These are phyloP conservation scores for Liriodendron chinense DNA, from an alignment of 164 flowering plant species.

Conservation along the genomic window DNA sequence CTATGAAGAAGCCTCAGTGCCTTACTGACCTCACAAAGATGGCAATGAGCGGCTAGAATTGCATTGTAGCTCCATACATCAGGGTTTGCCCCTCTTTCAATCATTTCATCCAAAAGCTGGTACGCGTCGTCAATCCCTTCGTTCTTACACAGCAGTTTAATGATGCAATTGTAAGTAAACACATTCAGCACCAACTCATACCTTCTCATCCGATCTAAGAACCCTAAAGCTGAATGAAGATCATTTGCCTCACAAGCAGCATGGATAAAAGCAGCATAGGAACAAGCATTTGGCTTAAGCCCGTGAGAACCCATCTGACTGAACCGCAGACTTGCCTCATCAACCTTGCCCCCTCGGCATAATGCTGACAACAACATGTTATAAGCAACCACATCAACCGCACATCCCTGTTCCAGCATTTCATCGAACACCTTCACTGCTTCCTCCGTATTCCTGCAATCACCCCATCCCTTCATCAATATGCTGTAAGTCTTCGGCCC, in stretches of 20 bases:
- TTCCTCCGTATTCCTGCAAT: constrained; percentile 35
- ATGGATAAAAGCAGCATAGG: constrained; percentile 65
- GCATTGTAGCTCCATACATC: constrained; percentile 81
- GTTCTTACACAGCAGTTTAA: constrained; percentile 60
- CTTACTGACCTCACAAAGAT: constrained; percentile 66
- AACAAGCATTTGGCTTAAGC: constrained; percentile 61
- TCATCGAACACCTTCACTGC: constrained; percentile 73
- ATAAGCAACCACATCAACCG: constrained; percentile 54
- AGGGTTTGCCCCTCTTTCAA: constrained; percentile 52
- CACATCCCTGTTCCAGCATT: constrained; percentile 58
- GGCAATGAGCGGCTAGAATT: constrained; percentile 68
- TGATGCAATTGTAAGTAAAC: constrained; percentile 63
- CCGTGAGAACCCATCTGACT: constrained; percentile 50
- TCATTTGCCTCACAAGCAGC: constrained; percentile 61
- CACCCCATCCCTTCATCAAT: constrained; percentile 75
- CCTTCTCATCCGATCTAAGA: constrained; percentile 74
- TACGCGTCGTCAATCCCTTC: constrained; percentile 70
- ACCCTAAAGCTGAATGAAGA: constrained; percentile 55
- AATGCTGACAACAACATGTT: constrained; percentile 62
- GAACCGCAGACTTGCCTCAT: constrained; percentile 62
- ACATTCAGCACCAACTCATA: constrained; percentile 58
- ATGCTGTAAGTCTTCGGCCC: constrained; percentile 64
- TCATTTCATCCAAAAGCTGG: constrained; percentile 68
- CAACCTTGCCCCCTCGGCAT: constrained; percentile 60
- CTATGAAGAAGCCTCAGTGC: constrained; percentile 54